Evolutionary conservation across 768 basidiomycete genomes (phyloP).

Genomic region (Jaapia argillacea): DNA sequence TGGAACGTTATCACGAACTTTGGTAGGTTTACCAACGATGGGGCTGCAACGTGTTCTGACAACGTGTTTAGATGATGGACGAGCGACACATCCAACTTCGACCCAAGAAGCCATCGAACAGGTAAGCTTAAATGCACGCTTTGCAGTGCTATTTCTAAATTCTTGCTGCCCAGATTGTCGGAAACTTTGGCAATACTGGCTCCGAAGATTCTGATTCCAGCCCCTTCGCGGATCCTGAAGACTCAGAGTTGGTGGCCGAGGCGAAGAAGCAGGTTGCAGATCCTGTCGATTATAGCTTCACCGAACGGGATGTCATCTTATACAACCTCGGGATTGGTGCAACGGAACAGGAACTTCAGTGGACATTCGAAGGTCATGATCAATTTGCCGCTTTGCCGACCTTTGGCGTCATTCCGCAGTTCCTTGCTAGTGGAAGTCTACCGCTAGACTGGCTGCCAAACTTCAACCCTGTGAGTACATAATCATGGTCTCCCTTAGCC

Average conservation of each 20-base stretch:
- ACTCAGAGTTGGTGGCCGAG: slow-evolving; percentile 70
- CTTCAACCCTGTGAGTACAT: slow-evolving; percentile 73
- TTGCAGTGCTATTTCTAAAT: background rate
- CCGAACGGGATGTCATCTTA: slow-evolving; percentile 85
- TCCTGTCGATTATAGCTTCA: slow-evolving; percentile 59
- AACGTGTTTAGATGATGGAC: slow-evolving; percentile 51
- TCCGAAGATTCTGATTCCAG: slow-evolving; percentile 18
- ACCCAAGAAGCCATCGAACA: slow-evolving; percentile 71
- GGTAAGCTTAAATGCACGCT: slow-evolving; percentile 22
- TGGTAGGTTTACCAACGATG: slow-evolving; percentile 32
- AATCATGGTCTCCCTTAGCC: slow-evolving; percentile 4
- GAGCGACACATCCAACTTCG: slow-evolving; percentile 72
- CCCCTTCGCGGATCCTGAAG: slow-evolving; percentile 67
- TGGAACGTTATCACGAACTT: slow-evolving; percentile 85
- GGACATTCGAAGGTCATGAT: slow-evolving; percentile 86
- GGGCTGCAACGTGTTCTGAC: background rate
- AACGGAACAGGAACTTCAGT: slow-evolving; percentile 84
- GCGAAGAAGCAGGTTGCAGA: slow-evolving; percentile 59
- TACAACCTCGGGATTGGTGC: slow-evolving; percentile 96
- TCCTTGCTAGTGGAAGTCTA: slow-evolving; percentile 56
- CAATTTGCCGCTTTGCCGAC: slow-evolving; percentile 83
- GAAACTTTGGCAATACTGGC: slow-evolving; percentile 43
- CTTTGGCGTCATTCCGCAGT: slow-evolving; percentile 92
- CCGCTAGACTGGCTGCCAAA: slow-evolving; percentile 87
- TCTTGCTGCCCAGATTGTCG: slow-evolving; percentile 30